A percentile compares a stretch with the other conserved stretches of the same genome.
Conservation (phyloP, 2,329 filamentous ascomycete genomes). For the Fusarium sp. region DNA sequence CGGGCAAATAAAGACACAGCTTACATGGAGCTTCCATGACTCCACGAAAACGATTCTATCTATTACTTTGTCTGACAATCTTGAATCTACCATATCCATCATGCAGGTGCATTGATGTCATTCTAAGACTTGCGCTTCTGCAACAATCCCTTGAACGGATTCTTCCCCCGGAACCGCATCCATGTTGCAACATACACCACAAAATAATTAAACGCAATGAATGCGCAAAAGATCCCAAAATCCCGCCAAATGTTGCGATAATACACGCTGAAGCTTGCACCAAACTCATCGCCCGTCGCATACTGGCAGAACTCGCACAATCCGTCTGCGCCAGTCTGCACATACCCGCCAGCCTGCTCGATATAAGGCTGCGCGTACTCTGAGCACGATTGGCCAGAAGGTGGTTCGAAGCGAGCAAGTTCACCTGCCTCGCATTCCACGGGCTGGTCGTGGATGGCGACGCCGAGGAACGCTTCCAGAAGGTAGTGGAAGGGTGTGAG, state of each 20-base stretch:
- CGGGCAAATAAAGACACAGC: background rate
- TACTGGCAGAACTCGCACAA: constrained; percentile 73
- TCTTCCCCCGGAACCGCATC: constrained; percentile 52
- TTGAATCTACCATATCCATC: background rate
- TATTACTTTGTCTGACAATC: background rate
- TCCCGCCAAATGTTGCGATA: constrained; percentile 71
- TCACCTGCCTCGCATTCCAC: constrained; percentile 65
- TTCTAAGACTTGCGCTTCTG: constrained; percentile 37
- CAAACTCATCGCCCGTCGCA: constrained; percentile 67
- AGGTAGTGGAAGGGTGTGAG: constrained; percentile 75
- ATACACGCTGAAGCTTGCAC: constrained; percentile 66
- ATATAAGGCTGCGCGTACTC: constrained; percentile 66
- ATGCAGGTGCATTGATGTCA: background rate
- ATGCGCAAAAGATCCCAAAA: constrained; percentile 71
- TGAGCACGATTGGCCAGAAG: constrained; percentile 66
- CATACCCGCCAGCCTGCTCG: constrained; percentile 65
- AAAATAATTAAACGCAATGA: constrained; percentile 69
- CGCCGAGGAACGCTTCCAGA: constrained; percentile 67
- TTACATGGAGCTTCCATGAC: background rate
- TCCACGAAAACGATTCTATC: background rate
- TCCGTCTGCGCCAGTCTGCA: constrained; percentile 62
- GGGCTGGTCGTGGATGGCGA: constrained; percentile 62
- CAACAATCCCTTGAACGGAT: constrained; percentile 48
- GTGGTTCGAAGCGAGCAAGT: constrained; percentile 67
- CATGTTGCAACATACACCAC: constrained; percentile 53